These are phyloP conservation scores for Cladophialophora psammophila DNA, from an alignment of 2,329 filamentous ascomycete genomes.

Conservation along the genomic window DNA sequence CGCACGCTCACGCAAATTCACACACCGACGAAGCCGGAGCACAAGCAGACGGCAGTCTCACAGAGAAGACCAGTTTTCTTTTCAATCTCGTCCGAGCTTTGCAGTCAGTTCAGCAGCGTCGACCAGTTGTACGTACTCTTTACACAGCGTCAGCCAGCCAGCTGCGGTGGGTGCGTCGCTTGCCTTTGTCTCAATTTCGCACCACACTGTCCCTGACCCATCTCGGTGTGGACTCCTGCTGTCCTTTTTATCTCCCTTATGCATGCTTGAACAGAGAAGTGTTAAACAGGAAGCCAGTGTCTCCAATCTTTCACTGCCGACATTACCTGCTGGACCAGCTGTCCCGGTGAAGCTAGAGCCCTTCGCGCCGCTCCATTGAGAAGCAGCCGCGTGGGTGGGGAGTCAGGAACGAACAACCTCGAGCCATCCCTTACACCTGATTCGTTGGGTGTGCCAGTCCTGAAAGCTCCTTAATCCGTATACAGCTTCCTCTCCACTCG, in stretches of 20 bases:
- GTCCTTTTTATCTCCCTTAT: conserved; percentile 16
- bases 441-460: conserved; percentile 15
- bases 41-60: conserved; percentile 16
- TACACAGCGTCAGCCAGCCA: conserved; percentile 9
- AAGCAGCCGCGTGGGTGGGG: conserved; percentile 25
- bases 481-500: conserved; percentile 11
- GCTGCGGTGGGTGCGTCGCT: conserved; percentile 6
- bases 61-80: conserved; percentile 7
- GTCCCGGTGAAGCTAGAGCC: conserved; percentile 10
- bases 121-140: conserved; percentile 20
- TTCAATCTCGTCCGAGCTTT: conserved; percentile 8
- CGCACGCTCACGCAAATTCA: conserved; percentile 1
- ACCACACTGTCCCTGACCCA: conserved; percentile 7
- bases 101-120: conserved; percentile 2
- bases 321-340: conserved; percentile 21
- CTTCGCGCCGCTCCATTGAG: conserved; percentile 23
- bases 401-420: conserved; percentile 11
- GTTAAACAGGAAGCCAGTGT: conserved; percentile 15
- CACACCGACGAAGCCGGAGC: neutral
- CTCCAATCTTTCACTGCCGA: conserved; percentile 21
- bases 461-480: conserved; percentile 29
- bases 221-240: conserved; percentile 2
- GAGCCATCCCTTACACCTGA: conserved; percentile 10
- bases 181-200: conserved; percentile 18
- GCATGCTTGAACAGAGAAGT: conserved; percentile 20